Conservation (phyloP, 2,329 filamentous ascomycete genomes). For the Aaosphaeria arxii region DNA sequence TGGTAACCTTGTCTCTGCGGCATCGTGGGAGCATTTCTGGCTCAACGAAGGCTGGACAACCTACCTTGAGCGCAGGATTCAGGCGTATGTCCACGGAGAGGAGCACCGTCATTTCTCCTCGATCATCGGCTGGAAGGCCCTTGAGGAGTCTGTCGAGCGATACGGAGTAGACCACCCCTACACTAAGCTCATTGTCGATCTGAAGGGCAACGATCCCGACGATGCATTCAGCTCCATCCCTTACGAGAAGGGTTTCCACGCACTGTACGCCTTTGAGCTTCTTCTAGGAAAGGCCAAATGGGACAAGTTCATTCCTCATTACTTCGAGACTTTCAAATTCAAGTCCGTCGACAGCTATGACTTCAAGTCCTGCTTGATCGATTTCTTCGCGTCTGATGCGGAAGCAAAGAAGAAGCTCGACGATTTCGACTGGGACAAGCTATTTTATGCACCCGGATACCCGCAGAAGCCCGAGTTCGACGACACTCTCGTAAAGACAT, state of each 20-base stretch:
- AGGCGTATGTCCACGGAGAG: conserved; percentile 74
- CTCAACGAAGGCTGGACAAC: conserved; percentile 85
- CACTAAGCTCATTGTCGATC: conserved; percentile 83
- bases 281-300: conserved; percentile 82
- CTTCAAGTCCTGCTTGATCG: conserved; percentile 83
- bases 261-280: conserved; percentile 86
- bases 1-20: conserved; percentile 77
- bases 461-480: conserved; percentile 91
- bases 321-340: conserved; percentile 80
- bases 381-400: conserved; percentile 74
- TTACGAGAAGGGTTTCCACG: conserved; percentile 96
- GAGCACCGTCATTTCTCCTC: conserved; percentile 88
- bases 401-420: conserved; percentile 62
- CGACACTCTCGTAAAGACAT: conserved; percentile 79
- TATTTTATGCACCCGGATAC: conserved; percentile 84
- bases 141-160: conserved; percentile 74
- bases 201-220: conserved; percentile 89
- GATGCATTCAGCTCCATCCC: conserved; percentile 91
- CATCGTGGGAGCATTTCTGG: conserved; percentile 77
- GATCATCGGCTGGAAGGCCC: conserved; percentile 91
- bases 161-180: conserved; percentile 86
- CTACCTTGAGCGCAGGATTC: conserved; percentile 86
- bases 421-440: conserved; percentile 81
- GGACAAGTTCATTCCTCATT: conserved; percentile 93
- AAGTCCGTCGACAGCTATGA: conserved; percentile 92